These are phyloP conservation scores for Fusarium sp. DNA, from an alignment of 2,329 filamentous ascomycete genomes.

Conservation along the genomic window DNA sequence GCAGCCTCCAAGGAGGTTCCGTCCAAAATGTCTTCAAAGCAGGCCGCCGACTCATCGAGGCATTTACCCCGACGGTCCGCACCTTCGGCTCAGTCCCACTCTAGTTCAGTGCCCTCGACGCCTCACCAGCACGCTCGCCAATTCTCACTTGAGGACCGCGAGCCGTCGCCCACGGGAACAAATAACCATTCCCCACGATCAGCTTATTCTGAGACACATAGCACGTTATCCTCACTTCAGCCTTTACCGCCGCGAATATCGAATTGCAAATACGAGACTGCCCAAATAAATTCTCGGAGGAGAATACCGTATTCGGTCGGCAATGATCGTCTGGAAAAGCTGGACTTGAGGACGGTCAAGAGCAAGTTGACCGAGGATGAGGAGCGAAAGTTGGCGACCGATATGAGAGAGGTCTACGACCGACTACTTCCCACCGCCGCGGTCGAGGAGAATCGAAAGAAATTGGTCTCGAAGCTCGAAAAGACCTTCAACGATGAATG, in stretches of 20 bases:
- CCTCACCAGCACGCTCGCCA: slow-evolving; percentile 89
- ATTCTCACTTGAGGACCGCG: slow-evolving; percentile 80
- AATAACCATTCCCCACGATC: slow-evolving; percentile 89
- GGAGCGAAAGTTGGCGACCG: slow-evolving; percentile 78
- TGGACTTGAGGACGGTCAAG: slow-evolving; percentile 79
- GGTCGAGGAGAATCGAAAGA: slow-evolving; percentile 79
- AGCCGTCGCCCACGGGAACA: slow-evolving; percentile 81
- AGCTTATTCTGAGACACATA: slow-evolving; percentile 88
- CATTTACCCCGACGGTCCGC: slow-evolving; percentile 48
- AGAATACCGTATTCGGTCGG: slow-evolving; percentile 93
- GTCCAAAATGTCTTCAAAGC: slow-evolving; percentile 64
- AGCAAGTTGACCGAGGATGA: slow-evolving; percentile 77
- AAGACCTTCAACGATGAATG: slow-evolving; percentile 89
- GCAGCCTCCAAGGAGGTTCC: slow-evolving; percentile 68
- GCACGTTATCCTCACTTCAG: slow-evolving; percentile 75
- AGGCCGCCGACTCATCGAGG: slow-evolving; percentile 50
- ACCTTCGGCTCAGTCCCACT: slow-evolving; percentile 63
- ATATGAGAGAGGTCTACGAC: slow-evolving; percentile 88
- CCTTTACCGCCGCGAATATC: slow-evolving; percentile 69
- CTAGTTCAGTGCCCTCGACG: slow-evolving; percentile 92
- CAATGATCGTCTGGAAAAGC: slow-evolving; percentile 79
- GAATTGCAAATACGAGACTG: slow-evolving; percentile 90
- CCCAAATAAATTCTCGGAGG: slow-evolving; percentile 81
- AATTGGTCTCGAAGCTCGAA: slow-evolving; percentile 88
- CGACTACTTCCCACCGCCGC: slow-evolving; percentile 83